Evolutionary conservation across 352 stramenopile species (phyloP).

Genomic region (Pythium apleroticum): DNA sequence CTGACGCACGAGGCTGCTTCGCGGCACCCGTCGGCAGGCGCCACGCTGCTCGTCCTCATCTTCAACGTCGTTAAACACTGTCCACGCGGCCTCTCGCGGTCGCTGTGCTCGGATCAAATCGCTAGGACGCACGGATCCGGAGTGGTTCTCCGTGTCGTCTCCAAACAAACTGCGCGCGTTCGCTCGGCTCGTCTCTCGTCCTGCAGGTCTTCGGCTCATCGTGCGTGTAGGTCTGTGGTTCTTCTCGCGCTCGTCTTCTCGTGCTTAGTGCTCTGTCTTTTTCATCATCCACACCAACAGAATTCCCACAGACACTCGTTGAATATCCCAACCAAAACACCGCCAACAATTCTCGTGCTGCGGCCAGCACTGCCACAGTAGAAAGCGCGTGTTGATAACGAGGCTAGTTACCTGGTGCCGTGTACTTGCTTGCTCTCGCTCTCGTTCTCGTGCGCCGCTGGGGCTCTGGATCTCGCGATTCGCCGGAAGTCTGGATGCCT

Average conservation of each 20-base stretch:
- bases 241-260: not conserved
- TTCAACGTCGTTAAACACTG: conserved; percentile 18
- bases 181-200: not conserved
- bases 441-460: not conserved
- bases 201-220: conserved; percentile 1
- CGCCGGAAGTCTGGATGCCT: not conserved
- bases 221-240: not conserved
- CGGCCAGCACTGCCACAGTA: not conserved
- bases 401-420: not conserved
- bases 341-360: not conserved
- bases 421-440: not conserved
- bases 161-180: not conserved
- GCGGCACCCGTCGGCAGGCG: conserved; percentile 1
- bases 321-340: not conserved
- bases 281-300: not conserved
- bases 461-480: not conserved
- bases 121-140: conserved; percentile 9
- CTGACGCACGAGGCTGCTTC: conserved; percentile 11
- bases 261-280: not conserved
- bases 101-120: conserved; percentile 19
- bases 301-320: not conserved
- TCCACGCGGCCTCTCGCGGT: conserved; percentile 8
- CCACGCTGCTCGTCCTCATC: not conserved
- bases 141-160: not conserved
- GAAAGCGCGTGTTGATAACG: not conserved